phyloP scores from a whole-genome alignment of 257 asterid species.

The Fraxinus pennsylvanica region DNA sequence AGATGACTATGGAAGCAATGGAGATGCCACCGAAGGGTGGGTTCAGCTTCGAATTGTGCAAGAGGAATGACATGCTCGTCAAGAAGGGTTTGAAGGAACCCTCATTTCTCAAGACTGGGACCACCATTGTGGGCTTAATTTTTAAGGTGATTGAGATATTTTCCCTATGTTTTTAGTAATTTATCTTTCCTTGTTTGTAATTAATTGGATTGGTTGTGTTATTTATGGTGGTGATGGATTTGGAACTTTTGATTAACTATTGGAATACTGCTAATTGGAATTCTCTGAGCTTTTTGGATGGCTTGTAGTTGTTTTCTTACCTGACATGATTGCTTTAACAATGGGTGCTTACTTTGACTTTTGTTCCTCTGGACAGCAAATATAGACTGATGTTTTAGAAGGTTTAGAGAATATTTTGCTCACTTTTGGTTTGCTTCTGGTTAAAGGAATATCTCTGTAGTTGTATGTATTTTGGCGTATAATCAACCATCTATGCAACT shows the following conservation, averaged over 20 bases:
- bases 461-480: background rate
- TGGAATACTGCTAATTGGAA: background rate
- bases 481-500: background rate
- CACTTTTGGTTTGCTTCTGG: background rate
- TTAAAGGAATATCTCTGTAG: background rate
- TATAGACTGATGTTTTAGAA: background rate
- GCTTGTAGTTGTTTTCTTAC: background rate
- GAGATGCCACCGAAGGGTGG: slow-evolving; percentile 47
- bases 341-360: background rate
- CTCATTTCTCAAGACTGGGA: slow-evolving; percentile 54
- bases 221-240: background rate
- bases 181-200: background rate
- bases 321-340: background rate
- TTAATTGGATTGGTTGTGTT: background rate
- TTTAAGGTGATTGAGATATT: slow-evolving; percentile 33
- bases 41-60: slow-evolving; percentile 52
- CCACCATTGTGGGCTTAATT: slow-evolving; percentile 53
- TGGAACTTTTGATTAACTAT: background rate
- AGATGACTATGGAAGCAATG: slow-evolving; percentile 29
- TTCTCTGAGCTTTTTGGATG: background rate
- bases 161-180: background rate
- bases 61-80: slow-evolving; percentile 47
- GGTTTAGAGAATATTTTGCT: background rate
- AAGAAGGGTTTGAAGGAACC: slow-evolving; percentile 42
- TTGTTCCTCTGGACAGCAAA: background rate